A percentile compares a stretch with the other conserved stretches of the same genome.
These are phyloP conservation scores for Psilocybe sp. DNA, from an alignment of 768 basidiomycete genomes.

Conservation along the genomic window DNA sequence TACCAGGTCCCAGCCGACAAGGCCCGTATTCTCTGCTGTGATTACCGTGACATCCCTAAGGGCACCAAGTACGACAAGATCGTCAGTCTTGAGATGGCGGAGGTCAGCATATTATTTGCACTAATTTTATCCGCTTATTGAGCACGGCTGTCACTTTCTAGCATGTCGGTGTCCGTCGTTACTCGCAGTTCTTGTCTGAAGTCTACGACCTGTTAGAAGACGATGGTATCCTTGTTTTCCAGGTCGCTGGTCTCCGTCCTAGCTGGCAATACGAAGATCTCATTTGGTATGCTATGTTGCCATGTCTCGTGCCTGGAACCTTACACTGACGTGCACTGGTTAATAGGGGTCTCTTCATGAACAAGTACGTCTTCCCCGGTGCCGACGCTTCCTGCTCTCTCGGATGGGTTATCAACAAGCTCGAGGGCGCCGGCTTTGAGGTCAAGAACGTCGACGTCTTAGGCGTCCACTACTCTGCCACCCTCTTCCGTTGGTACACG, in stretches of 20 bases:
- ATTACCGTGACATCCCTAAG: conserved; percentile 88
- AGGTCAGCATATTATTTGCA: conserved; percentile 43
- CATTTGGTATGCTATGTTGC: conserved; percentile 61
- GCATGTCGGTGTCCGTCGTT: conserved; percentile 96
- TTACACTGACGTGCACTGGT: not conserved
- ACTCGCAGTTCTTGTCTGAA: conserved; percentile 83
- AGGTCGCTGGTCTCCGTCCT: conserved; percentile 95
- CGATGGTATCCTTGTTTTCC: conserved; percentile 91
- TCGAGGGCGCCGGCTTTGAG: conserved; percentile 92
- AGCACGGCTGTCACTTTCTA: conserved; percentile 22
- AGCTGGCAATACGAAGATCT: conserved; percentile 99
- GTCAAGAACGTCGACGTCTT: conserved; percentile 96
- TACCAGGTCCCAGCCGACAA: conserved; percentile 52
- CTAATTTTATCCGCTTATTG: not conserved
- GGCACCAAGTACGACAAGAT: conserved; percentile 87
- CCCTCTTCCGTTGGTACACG: conserved; percentile 89
- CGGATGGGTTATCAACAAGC: conserved; percentile 85
- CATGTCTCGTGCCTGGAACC: not conserved
- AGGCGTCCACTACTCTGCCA: conserved; percentile 96
- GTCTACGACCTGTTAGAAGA: conserved; percentile 93
- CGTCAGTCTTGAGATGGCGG: conserved; percentile 96
- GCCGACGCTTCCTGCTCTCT: conserved; percentile 96
- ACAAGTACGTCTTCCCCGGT: conserved; percentile 98
- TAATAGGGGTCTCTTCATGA: conserved; percentile 90
- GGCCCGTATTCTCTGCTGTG: conserved; percentile 89